phyloP scores from a whole-genome alignment of 805 yeast genomes.

The Kazachstania africana region DNA sequence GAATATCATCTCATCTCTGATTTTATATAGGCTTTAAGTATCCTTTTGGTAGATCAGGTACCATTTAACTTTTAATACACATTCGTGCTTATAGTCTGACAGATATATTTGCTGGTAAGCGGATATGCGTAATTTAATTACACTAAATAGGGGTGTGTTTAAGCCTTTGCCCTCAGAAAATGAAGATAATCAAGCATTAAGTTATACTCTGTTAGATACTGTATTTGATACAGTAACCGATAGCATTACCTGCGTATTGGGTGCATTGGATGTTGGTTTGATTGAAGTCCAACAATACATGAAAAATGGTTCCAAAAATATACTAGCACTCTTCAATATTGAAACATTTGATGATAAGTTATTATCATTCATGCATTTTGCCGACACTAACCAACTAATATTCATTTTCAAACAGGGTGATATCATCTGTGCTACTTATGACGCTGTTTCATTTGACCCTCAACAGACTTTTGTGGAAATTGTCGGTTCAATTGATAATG shows the following conservation, averaged over 20 bases:
- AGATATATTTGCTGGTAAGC: no score
- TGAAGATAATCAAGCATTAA: conserved; percentile 6
- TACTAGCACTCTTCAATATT: conserved; percentile 51
- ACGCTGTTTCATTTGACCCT: conserved; percentile 32
- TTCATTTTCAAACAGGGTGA: conserved; percentile 70
- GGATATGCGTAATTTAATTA: conserved; percentile 24
- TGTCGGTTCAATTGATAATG: conserved; percentile 75
- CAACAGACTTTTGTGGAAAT: conserved; percentile 51
- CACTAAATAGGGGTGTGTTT: conserved; percentile 23
- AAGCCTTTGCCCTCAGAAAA: conserved; percentile 12
- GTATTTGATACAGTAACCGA: conserved; percentile 67
- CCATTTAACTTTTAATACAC: no score
- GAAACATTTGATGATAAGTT: conserved; percentile 32
- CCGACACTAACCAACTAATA: conserved; percentile 53
- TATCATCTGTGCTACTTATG: conserved; percentile 54
- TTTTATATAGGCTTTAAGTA: no score
- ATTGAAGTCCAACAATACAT: conserved; percentile 69
- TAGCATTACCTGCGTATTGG: conserved; percentile 54
- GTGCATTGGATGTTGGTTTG: conserved; percentile 40
- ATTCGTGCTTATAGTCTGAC: no score
- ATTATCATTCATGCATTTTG: conserved; percentile 53
- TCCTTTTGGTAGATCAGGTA: no score
- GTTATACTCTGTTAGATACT: conserved; percentile 17
- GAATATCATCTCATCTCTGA: no score
- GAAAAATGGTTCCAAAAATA: conserved; percentile 46